Conservation (phyloP, 78 protist species). For the slime mould (Dictyostelium discoideum) region DNA sequence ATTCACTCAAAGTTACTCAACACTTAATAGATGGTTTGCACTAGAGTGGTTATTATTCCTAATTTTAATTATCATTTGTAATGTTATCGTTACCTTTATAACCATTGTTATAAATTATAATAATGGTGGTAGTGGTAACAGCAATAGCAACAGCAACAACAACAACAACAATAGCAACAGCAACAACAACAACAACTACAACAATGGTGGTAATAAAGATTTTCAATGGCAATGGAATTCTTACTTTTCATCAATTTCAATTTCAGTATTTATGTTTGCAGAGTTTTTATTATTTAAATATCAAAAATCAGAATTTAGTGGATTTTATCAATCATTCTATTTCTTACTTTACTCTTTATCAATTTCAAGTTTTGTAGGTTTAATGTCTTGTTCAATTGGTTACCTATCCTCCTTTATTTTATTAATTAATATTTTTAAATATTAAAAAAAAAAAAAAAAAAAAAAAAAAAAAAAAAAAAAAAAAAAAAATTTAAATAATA, state of each 20-base stretch:
- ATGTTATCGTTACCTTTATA: not conserved
- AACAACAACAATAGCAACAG: not conserved
- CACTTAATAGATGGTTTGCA: conserved; percentile 2
- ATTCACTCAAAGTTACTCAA: not conserved
- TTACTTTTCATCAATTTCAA: not conserved
- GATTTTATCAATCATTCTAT: not conserved
- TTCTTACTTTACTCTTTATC: not conserved
- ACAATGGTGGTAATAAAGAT: not conserved
- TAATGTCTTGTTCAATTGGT: conserved; percentile 3
- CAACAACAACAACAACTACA: not conserved
- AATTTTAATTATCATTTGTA: not conserved
- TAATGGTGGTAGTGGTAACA: not conserved
- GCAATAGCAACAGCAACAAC: not conserved
- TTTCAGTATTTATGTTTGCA: not conserved
- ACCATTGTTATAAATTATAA: not conserved
- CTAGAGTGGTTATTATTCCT: not conserved
- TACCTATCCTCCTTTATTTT: not conserved
- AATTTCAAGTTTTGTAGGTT: not conserved
- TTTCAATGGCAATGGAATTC: conserved; percentile 13
- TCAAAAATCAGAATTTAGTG: not conserved
- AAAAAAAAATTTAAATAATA: too few species aligned
- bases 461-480: too few species aligned
- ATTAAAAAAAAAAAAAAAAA: not conserved
- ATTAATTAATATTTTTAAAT: conserved; percentile 5
- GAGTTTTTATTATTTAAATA: not conserved